These are phyloP conservation scores for Aspergillus pseudoglaucus DNA, from an alignment of 2,329 filamentous ascomycete species.

Conservation along the genomic window DNA sequence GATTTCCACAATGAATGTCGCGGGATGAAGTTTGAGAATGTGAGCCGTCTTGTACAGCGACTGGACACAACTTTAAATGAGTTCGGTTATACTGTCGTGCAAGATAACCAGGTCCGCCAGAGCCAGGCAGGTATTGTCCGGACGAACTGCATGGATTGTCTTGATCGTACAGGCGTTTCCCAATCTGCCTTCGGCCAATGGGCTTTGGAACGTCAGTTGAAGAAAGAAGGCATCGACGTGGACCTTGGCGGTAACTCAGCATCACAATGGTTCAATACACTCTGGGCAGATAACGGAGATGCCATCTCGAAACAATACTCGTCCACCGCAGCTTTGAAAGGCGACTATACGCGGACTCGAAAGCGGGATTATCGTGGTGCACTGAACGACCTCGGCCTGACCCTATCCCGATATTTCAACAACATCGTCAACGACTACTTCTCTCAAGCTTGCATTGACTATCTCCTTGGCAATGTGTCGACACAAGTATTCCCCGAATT, in stretches of 20 bases:
- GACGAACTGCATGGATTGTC: constrained; percentile 97
- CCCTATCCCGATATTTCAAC: constrained; percentile 65
- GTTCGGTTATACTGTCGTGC: constrained; percentile 63
- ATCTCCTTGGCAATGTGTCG: constrained; percentile 81
- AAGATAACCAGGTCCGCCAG: constrained; percentile 35
- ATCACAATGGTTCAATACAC: constrained; percentile 87
- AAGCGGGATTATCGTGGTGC: constrained; percentile 89
- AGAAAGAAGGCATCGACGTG: constrained; percentile 67
- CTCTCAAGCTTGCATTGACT: constrained; percentile 90
- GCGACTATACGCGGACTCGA: constrained; percentile 86
- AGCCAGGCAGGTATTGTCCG: constrained; percentile 71
- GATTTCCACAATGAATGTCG: constrained; percentile 90
- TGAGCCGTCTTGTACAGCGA: constrained; percentile 67
- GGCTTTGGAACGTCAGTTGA: constrained; percentile 73
- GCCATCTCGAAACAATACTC: constrained; percentile 94
- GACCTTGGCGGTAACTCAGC: constrained; percentile 68
- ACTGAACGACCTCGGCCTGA: constrained; percentile 83
- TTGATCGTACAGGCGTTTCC: constrained; percentile 92
- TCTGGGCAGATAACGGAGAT: constrained; percentile 98
- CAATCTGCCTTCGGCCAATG: constrained; percentile 85
- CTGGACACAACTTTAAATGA: constrained; percentile 62
- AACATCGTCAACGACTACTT: constrained; percentile 99
- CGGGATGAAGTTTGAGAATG: constrained; percentile 97
- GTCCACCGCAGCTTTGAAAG: constrained; percentile 90
- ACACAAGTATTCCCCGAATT: constrained; percentile 88